Percentiles rank a stretch among this genome's conserved stretches.
Conservation (phyloP, 257 asterid genomes). For the Verbena officinalis region DNA sequence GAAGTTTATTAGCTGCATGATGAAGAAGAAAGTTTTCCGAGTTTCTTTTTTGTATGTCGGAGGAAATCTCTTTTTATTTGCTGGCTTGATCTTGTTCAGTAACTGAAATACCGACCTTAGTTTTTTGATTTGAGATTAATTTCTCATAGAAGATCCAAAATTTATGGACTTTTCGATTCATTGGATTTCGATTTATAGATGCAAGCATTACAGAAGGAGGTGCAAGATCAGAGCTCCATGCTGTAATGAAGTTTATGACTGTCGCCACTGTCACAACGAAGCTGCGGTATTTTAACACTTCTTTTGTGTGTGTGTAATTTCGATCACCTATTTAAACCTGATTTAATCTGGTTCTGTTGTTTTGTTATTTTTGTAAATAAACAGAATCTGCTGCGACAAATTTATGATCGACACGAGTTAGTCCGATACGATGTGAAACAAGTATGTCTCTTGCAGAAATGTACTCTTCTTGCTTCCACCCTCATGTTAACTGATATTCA, state of each 20-base stretch:
- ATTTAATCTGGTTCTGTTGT: background rate
- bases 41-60: background rate
- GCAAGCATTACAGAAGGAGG: slow-evolving; percentile 75
- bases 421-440: slow-evolving; percentile 78
- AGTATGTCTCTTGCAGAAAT: slow-evolving; percentile 48
- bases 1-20: too few species aligned
- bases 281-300: slow-evolving; percentile 41
- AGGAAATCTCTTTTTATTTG: too few species aligned
- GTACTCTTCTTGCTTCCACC: slow-evolving; percentile 31
- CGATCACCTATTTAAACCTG: background rate
- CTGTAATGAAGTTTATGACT: slow-evolving; percentile 70
- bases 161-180: background rate
- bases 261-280: slow-evolving; percentile 83
- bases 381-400: slow-evolving; percentile 61
- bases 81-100: slow-evolving; percentile 12
- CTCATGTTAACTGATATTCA: background rate
- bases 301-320: background rate
- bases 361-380: slow-evolving; percentile 20
- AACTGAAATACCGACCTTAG: background rate
- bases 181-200: slow-evolving; percentile 31
- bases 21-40: too few species aligned
- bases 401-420: slow-evolving; percentile 83
- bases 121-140: background rate
- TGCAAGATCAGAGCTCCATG: slow-evolving; percentile 77
- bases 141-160: slow-evolving; percentile 1